A percentile compares a stretch with the other conserved stretches of the same genome.
Conservation (phyloP, 1,139 yeast genomes). For the Blastobotrys persicus region DNA sequence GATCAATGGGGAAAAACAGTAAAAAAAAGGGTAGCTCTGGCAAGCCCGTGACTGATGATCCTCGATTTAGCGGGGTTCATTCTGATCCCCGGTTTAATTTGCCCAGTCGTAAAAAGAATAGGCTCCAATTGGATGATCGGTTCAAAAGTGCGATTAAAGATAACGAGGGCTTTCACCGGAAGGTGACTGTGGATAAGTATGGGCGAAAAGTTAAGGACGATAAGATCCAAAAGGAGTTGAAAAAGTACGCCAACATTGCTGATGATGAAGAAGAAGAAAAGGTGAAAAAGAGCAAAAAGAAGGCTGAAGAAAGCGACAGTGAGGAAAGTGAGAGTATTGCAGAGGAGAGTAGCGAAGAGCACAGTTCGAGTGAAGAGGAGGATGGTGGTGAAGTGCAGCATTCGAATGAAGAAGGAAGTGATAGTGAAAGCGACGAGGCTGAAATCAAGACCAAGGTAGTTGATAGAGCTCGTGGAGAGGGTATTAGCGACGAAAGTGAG, state of each 20-base stretch:
- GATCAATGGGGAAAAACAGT: background rate
- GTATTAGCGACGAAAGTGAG: constrained; percentile 24
- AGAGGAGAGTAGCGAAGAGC: too few species aligned
- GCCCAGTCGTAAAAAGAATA: constrained; percentile 67
- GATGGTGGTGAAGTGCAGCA: constrained; percentile 29
- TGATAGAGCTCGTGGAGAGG: constrained; percentile 18
- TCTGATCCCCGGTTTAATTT: constrained; percentile 85
- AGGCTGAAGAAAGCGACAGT: constrained; percentile 22
- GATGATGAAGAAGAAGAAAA: constrained; percentile 35
- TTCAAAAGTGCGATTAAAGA: constrained; percentile 56
- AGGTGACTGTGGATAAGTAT: constrained; percentile 74
- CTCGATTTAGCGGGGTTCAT: constrained; percentile 75
- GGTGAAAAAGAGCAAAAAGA: constrained; percentile 33
- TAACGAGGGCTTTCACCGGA: constrained; percentile 61
- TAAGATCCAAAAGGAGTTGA: constrained; percentile 50
- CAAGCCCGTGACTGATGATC: constrained; percentile 53
- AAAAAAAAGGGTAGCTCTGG: constrained; percentile 4
- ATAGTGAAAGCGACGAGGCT: constrained; percentile 27
- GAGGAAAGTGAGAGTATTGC: constrained; percentile 13
- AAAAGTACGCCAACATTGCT: constrained; percentile 58
- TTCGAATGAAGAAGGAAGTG: constrained; percentile 23
- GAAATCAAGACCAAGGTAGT: background rate
- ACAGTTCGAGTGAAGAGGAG: constrained; percentile 14
- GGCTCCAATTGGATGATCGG: constrained; percentile 82
- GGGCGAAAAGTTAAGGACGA: constrained; percentile 66